Base-by-base conservation (phyloP, 78 protist species). In the Dictyostelium capitatum region DNA sequence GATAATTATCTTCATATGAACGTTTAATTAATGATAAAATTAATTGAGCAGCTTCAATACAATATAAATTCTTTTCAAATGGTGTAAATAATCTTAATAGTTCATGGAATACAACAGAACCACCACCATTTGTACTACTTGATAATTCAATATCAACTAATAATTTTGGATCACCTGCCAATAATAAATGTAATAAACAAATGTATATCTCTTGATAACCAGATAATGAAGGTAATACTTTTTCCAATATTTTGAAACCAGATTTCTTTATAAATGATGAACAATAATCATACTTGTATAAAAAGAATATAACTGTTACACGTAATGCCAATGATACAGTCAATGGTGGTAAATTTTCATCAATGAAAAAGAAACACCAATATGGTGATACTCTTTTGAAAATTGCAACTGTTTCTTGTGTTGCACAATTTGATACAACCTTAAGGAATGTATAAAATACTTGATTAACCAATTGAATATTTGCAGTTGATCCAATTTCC, bases 301-400 rank as follows among this genome's bases (percentile, higher is more conserved):
- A 78, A 62, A 87, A 87, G 84, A 87, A 87, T 1, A 48, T 37
- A 47, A n/a, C 25, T 3, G 81, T 51, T 15, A 73, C 81, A 20
- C 69, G 62, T 20, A 87, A 70, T 14, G 93, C 93, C 50, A 87
- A 43, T 6, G 83, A 56, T 1, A 87, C 84, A 0, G 84, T 75
- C 4, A 87, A 51, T 3, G 93, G 93, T 28, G 93, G 93, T n/a
- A 46, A 41, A 28, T 47, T 28, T 3, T 87, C 93, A 32, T 62
- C 64, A 62, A 87, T 87, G 75, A 87, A 87, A 78, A 77, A 87
- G 84, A 87, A 87, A 20, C 79, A 50, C 93, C 93, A 87, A 17
- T 75, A 87, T 1, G 83, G 50, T 6, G 93, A 87, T 11, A 87
- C 93, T 37, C 84, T 67, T 17, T 51, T 53, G 19, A 47, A 87